phyloP scores from a whole-genome alignment of 164 flowering plant genomes.

The Platanus orientalis region DNA sequence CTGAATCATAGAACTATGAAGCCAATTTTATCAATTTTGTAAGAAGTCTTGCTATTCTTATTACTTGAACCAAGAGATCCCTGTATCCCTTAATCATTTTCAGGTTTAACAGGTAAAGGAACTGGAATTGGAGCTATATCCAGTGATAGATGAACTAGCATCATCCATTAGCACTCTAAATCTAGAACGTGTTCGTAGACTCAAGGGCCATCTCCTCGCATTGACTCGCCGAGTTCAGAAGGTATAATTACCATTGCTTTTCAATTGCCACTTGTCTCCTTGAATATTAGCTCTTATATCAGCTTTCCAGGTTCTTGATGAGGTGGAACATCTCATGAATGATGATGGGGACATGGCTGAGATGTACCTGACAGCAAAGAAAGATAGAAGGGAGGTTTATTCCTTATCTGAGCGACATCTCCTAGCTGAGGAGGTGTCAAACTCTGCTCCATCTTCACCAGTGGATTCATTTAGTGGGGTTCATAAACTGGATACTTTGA shows the following conservation, averaged over 20 bases:
- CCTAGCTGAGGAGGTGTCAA: constrained; percentile 32
- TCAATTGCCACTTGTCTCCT: constrained; percentile 1
- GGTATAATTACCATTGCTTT: constrained; percentile 36
- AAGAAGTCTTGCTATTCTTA: too few relatives aligned
- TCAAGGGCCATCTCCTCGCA: constrained; percentile 89
- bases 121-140: constrained; percentile 80
- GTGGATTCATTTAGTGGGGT: constrained; percentile 40
- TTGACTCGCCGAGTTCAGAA: constrained; percentile 94
- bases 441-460: constrained; percentile 92
- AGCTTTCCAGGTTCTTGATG: constrained; percentile 75
- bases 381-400: constrained; percentile 52
- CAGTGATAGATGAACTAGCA: constrained; percentile 85
- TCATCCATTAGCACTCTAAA: constrained; percentile 81
- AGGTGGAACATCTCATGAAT: constrained; percentile 96
- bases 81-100: background rate
- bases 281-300: constrained; percentile 7
- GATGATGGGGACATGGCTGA: constrained; percentile 99
- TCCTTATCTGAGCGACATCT: constrained; percentile 30
- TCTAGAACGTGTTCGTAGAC: constrained; percentile 86
- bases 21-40: too few relatives aligned
- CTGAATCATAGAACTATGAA: too few relatives aligned
- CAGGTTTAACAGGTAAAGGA: constrained; percentile 57
- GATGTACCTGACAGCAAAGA: constrained; percentile 96
- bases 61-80: too few relatives aligned
- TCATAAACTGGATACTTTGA: constrained; percentile 54